Conservation (phyloP, 2,329 filamentous ascomycete species). For the Colletotrichum gloeosporioides region DNA sequence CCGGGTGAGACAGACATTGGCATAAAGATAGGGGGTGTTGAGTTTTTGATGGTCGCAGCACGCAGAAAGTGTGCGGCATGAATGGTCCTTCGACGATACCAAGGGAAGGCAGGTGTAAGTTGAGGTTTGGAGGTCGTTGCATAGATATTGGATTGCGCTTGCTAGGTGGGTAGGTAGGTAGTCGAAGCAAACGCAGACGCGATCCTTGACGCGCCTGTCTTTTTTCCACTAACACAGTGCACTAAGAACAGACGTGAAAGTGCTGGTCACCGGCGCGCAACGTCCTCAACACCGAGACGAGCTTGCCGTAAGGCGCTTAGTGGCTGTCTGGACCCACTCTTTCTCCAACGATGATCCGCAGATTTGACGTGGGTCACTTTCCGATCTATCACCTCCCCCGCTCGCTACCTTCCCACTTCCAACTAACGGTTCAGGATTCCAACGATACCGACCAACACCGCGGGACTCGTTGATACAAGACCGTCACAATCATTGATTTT, state of each 20-base stretch:
- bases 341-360: neutral
- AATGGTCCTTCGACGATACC: neutral
- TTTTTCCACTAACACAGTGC: neutral
- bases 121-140: neutral
- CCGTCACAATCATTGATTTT: neutral
- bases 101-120: neutral
- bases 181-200: neutral
- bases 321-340: neutral
- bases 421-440: neutral
- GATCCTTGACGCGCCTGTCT: slow-evolving; percentile 7
- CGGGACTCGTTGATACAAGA: neutral
- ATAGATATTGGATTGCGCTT: neutral
- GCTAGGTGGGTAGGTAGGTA: neutral
- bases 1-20: neutral
- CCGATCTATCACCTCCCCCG: neutral
- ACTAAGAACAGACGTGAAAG: neutral
- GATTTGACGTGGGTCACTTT: neutral
- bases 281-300: neutral
- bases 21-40: neutral
- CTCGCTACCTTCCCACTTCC: neutral
- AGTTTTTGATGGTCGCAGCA: neutral
- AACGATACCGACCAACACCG: neutral
- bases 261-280: neutral
- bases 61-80: neutral
- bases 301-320: neutral